Conservation (phyloP, 495 filamentous ascomycete genomes). For the Penicillium coffeae region DNA sequence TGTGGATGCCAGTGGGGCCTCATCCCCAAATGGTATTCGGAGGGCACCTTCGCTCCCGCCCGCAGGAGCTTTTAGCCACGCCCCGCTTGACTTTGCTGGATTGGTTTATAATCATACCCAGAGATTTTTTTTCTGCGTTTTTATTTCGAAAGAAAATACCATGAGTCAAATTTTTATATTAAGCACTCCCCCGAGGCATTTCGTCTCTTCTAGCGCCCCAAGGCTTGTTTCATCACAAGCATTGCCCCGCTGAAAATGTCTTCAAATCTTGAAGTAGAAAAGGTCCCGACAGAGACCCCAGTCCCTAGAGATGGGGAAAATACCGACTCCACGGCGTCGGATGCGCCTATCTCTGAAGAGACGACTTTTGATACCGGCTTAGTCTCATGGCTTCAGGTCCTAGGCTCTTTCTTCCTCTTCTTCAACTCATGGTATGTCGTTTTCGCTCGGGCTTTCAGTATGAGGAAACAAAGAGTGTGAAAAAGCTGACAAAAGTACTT, state of each 20-base stretch:
- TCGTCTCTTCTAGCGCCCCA: background rate
- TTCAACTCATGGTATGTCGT: constrained; percentile 56
- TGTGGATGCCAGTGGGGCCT: constrained; percentile 15
- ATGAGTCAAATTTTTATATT: too few species aligned
- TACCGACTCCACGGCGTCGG: constrained; percentile 5
- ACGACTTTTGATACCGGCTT: constrained; percentile 39
- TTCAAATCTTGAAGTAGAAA: constrained; percentile 28
- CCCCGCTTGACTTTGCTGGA: constrained; percentile 13
- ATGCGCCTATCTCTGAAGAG: constrained; percentile 19
- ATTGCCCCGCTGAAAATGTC: background rate
- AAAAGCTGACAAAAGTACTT: background rate
- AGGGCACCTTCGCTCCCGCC: constrained; percentile 15
- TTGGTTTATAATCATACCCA: constrained; percentile 18
- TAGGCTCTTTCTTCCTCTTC: constrained; percentile 52
- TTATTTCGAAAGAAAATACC: background rate
- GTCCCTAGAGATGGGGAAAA: constrained; percentile 15
- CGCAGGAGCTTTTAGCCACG: constrained; percentile 5
- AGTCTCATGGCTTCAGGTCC: constrained; percentile 49
- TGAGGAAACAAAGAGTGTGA: too few species aligned
- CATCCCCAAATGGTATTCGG: constrained; percentile 10
- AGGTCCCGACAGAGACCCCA: constrained; percentile 11
- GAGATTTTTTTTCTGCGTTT: constrained; percentile 9
- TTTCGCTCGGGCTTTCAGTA: too few species aligned
- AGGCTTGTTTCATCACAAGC: background rate
- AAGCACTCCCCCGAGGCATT: background rate